These are phyloP conservation scores for Lagenidium giganteum DNA, from an alignment of 352 stramenopile genomes.

Conservation along the genomic window DNA sequence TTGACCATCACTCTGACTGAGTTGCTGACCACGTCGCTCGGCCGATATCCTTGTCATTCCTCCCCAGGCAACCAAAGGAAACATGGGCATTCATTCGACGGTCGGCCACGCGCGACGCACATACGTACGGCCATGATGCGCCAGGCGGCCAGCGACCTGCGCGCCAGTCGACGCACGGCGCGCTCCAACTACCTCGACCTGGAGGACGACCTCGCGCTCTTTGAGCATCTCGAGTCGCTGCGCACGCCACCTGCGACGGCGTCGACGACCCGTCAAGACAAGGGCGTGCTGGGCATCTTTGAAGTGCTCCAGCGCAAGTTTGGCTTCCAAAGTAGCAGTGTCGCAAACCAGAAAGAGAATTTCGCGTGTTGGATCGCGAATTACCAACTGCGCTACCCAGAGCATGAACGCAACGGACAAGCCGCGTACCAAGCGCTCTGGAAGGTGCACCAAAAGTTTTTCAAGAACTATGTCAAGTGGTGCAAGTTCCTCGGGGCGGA, in stretches of 20 bases:
- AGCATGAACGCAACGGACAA: conserved; percentile 25
- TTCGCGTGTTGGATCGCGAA: conserved; percentile 83
- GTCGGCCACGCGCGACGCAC: too few species aligned
- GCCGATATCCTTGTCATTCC: too few species aligned
- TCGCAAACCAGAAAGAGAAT: conserved; percentile 85
- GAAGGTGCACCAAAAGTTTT: conserved; percentile 78
- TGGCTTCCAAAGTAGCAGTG: conserved; percentile 69
- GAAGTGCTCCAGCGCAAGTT: conserved; percentile 77
- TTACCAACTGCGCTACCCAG: conserved; percentile 65
- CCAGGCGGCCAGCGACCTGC: conserved; percentile 6
- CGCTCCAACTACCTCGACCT: conserved; percentile 80
- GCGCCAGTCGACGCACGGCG: conserved; percentile 41
- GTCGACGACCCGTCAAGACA: conserved; percentile 11
- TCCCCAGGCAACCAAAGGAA: too few species aligned
- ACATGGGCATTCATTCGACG: too few species aligned
- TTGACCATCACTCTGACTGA: too few species aligned
- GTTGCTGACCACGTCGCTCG: too few species aligned
- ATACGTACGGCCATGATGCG: too few species aligned
- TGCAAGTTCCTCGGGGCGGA: conserved; percentile 89
- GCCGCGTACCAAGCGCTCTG: conserved; percentile 39
- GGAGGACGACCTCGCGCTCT: conserved; percentile 43
- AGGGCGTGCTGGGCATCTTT: conserved; percentile 36
- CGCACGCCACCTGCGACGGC: conserved; percentile 17
- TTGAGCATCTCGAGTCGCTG: conserved; percentile 62
- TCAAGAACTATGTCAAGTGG: conserved; percentile 92